phyloP scores from a whole-genome alignment of 495 filamentous ascomycete species.

The Penicillium manginii region DNA sequence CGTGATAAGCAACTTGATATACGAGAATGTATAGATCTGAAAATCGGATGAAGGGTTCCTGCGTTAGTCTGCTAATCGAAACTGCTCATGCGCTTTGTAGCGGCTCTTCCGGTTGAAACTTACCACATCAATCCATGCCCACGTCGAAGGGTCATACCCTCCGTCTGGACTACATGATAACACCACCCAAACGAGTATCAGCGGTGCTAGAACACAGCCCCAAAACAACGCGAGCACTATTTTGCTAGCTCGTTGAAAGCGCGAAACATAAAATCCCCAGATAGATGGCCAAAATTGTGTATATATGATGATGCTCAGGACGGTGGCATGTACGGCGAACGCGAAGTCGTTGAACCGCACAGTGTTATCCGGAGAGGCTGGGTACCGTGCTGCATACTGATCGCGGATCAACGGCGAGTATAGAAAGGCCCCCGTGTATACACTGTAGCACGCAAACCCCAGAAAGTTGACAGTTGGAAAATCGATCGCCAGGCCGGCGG shows the following conservation, averaged over 20 bases:
- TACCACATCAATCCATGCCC: conserved; percentile 84
- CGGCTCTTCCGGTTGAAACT: conserved; percentile 31
- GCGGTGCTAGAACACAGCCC: conserved; percentile 64
- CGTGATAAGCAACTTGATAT: conserved; percentile 86
- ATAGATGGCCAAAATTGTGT: conserved; percentile 71
- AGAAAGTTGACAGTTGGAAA: conserved; percentile 82
- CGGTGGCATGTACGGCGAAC: conserved; percentile 78
- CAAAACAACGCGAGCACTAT: conserved; percentile 67
- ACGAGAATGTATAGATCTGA: conserved; percentile 79
- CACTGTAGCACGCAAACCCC: conserved; percentile 79
- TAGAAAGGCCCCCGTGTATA: conserved; percentile 73
- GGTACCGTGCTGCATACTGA: conserved; percentile 86
- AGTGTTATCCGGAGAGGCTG: conserved; percentile 70
- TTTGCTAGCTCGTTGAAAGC: conserved; percentile 60
- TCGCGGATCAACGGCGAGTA: conserved; percentile 74
- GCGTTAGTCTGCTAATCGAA: conserved; percentile 7
- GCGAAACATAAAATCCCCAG: conserved; percentile 73
- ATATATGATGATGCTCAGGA: conserved; percentile 67
- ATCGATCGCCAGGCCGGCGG: conserved; percentile 81
- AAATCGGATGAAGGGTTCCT: not conserved
- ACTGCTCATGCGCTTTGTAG: not conserved
- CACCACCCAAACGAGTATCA: conserved; percentile 59
- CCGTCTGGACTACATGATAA: conserved; percentile 51
- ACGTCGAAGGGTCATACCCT: conserved; percentile 55
- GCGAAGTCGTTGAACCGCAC: conserved; percentile 89